Conservation (phyloP, 2,329 filamentous ascomycete species). For the Mariannaea elegans region DNA sequence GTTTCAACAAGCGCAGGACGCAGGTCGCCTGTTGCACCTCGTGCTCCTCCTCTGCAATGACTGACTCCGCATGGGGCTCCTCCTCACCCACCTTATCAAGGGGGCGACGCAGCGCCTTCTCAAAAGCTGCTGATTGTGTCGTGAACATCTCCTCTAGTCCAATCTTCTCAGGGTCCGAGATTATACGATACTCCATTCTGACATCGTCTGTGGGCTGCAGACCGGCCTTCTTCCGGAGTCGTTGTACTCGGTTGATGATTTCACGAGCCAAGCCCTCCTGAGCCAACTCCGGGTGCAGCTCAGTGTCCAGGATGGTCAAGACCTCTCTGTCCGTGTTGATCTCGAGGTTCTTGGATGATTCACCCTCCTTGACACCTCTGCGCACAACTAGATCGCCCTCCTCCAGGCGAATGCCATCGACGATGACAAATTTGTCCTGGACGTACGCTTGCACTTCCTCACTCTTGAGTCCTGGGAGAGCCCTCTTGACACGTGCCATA, state of each 20-base stretch:
- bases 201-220: conserved; percentile 93
- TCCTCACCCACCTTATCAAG: conserved; percentile 61
- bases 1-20: conserved; percentile 76
- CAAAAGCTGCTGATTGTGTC: conserved; percentile 72
- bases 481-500: conserved; percentile 89
- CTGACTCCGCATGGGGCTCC: conserved; percentile 33
- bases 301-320: conserved; percentile 87
- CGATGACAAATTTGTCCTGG: conserved; percentile 74
- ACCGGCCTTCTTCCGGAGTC: conserved; percentile 91
- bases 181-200: conserved; percentile 89
- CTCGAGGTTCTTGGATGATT: conserved; percentile 77
- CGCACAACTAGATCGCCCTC: conserved; percentile 83
- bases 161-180: conserved; percentile 80
- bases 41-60: conserved; percentile 85
- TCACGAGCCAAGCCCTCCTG: conserved; percentile 91
- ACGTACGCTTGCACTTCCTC: conserved; percentile 85
- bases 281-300: conserved; percentile 83
- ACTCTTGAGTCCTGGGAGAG: conserved; percentile 79
- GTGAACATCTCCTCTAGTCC: conserved; percentile 76
- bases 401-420: conserved; percentile 86
- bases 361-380: conserved; percentile 78
- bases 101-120: conserved; percentile 80
- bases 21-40: conserved; percentile 86
- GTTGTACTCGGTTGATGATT: conserved; percentile 92
- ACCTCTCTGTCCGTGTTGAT: conserved; percentile 90